Conservation (phyloP, 768 basidiomycete species). For the Naganishia randhawae region DNA sequence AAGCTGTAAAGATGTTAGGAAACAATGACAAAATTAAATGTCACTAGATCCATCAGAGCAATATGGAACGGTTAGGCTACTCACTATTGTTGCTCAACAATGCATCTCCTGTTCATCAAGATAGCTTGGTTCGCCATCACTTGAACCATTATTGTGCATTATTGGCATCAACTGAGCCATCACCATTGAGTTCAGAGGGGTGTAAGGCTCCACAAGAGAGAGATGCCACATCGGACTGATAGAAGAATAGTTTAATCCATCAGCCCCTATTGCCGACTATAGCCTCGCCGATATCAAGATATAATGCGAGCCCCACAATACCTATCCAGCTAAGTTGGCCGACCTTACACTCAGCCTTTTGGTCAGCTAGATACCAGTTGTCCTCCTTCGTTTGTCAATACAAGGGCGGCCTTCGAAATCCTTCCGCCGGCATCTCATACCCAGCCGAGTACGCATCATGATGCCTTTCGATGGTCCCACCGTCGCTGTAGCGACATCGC, state of each 20-base stretch:
- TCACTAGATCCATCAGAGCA: background rate
- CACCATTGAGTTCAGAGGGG: background rate
- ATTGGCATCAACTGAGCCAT: background rate
- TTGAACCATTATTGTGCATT: background rate
- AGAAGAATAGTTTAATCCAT: background rate
- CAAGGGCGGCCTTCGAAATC: no score
- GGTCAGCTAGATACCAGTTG: background rate
- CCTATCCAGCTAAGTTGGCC: background rate
- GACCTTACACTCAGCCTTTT: no score
- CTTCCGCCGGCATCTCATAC: no score
- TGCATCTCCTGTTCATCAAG: background rate
- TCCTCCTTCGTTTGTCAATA: background rate
- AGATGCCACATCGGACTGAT: background rate
- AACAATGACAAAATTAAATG: background rate
- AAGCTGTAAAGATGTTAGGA: background rate
- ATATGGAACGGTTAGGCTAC: background rate
- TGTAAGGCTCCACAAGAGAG: background rate
- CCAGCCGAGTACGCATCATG: constrained; percentile 4
- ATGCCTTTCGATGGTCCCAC: constrained; percentile 2
- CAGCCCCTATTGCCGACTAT: background rate
- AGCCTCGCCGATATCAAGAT: background rate
- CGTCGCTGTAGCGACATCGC: background rate
- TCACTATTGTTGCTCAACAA: background rate
- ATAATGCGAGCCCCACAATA: background rate
- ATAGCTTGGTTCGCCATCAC: constrained; percentile 19